phyloP scores from a whole-genome alignment of 805 yeast species.

The Suhomyces sp. region DNA sequence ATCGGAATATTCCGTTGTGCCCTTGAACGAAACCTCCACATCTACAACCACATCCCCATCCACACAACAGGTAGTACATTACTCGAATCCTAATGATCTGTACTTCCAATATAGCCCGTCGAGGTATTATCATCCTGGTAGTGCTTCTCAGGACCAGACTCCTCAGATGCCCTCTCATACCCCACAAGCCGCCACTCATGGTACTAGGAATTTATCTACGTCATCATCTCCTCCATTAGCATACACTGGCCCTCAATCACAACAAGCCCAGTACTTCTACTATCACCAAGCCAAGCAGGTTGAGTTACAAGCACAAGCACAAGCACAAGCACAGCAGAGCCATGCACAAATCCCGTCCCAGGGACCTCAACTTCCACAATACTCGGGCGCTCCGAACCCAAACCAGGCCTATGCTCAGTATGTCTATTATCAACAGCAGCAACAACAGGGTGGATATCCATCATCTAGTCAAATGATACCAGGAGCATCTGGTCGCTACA shows the following conservation, averaged over 20 bases:
- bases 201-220: conserved; percentile 4
- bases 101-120: conserved; percentile 1
- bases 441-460: conserved; percentile 2
- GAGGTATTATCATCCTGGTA: not conserved
- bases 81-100: conserved; percentile 1
- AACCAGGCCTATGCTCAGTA: conserved; percentile 1
- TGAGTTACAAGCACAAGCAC: conserved; percentile 1
- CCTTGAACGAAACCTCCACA: too few species aligned
- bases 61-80: not conserved
- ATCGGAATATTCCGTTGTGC: too few species aligned
- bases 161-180: too few species aligned
- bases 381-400: not conserved
- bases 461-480: not conserved
- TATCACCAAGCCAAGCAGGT: conserved; percentile 3
- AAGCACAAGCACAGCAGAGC: not conserved
- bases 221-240: conserved; percentile 4
- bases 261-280: conserved; percentile 2
- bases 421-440: conserved; percentile 3
- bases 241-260: not conserved
- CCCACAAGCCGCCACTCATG: too few species aligned
- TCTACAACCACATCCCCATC: conserved; percentile 2
- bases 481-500: not conserved
- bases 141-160: too few species aligned
- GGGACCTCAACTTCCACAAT: conserved; percentile 3
- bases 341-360: not conserved